A percentile compares a stretch with the other conserved stretches of the same genome.
These are phyloP conservation scores for Leccinum uliginosum DNA, from an alignment of 768 basidiomycete species.

Conservation along the genomic window DNA sequence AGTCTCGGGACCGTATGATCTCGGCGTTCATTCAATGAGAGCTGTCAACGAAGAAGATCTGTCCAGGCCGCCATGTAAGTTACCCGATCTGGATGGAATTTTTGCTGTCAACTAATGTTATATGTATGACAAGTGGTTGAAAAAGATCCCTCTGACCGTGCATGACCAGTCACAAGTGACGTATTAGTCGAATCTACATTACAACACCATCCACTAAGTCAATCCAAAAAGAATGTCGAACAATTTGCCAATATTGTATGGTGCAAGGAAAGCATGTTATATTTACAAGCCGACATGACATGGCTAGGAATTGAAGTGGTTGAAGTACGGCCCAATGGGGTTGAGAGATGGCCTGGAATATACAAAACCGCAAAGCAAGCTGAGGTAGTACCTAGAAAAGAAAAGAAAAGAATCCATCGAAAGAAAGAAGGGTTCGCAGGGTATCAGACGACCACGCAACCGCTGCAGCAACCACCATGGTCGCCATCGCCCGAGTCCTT, in stretches of 20 bases:
- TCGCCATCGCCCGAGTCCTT: conserved; percentile 50
- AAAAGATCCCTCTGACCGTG: conserved; percentile 23
- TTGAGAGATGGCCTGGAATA: conserved; percentile 4
- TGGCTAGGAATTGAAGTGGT: conserved; percentile 1
- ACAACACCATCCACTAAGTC: background rate
- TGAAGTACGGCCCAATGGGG: conserved; percentile 4
- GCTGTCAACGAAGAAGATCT: conserved; percentile 76
- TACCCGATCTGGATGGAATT: background rate
- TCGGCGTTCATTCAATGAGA: conserved; percentile 76
- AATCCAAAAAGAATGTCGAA: conserved; percentile 1
- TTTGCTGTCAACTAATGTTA: background rate
- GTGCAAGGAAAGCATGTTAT: conserved; percentile 15
- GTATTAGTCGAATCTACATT: background rate
- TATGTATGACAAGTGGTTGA: conserved; percentile 16
- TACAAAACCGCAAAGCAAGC: conserved; percentile 15
- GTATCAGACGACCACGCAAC: conserved; percentile 56
- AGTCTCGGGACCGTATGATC: conserved; percentile 70
- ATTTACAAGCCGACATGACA: conserved; percentile 20
- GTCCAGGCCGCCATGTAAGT: conserved; percentile 30
- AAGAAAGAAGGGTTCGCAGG: background rate
- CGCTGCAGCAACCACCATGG: conserved; percentile 57
- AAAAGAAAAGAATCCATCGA: conserved; percentile 7
- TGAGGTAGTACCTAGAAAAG: conserved; percentile 1
- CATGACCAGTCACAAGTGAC: conserved; percentile 9
- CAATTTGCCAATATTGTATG: background rate